Evolutionary conservation across 805 yeast species (phyloP), one percentile per base, ranked within the genome.

Genomic region (Phaffomyces antillensis): DNA sequence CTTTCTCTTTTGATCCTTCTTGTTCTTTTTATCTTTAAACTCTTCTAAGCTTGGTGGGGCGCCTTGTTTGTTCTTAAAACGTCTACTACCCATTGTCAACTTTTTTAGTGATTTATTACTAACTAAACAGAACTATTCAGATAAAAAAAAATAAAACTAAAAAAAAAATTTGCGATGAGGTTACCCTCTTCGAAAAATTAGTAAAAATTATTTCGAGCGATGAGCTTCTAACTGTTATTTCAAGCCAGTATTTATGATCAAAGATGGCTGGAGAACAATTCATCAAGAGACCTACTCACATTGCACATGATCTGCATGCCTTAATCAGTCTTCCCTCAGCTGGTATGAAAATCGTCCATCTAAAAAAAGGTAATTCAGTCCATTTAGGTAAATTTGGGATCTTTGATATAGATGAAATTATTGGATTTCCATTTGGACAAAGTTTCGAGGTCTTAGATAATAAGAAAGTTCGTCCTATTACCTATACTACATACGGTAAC

Each of bases 311-410:
- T 8, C 26, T 33, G 1, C 52, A 63, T 56, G 56, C 87, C 77
- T 10, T 91, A 54, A 62, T 93, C 33, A 74, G 83, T 43, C 70
- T 89, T 46, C 98, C 98, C 0, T 87, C 96, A 2, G 86, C 81
- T 42, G 84, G 86, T 45, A 62, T 81, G 57, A 83, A 86, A 59
- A 73, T 90, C 35, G 79, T 84, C n/a, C 78, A 81, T 53, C 67
- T 90, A 47, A 73, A 71, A 41, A 72, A 76, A 4, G 79, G 76
- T 30, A 79, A 82, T 0, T 61, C 75, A 11, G 73, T 93, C 17
- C 77, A 79, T 44, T 71, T 93, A 51, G 99, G 99, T 2, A 91
- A 93, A 61, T 93, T 91, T 64, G 99, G 99, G 17, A 71, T 83
- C 0, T 93, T 93, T 61, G 67, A 73, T 28, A 87, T 84, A 3